These are phyloP conservation scores for Orbilia oligospora DNA, from an alignment of 2,329 filamentous ascomycete species.

Conservation along the genomic window DNA sequence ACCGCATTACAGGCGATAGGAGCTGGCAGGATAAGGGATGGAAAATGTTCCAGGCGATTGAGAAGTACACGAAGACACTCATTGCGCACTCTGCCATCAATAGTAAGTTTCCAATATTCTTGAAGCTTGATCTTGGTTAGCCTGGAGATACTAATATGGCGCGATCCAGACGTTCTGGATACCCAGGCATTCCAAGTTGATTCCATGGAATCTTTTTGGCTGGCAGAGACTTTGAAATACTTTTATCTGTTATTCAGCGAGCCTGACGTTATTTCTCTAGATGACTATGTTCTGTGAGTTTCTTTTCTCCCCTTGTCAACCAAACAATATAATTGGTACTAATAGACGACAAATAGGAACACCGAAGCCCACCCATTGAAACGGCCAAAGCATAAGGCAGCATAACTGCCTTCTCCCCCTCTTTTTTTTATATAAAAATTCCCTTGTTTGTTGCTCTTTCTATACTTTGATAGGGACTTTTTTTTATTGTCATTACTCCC, in stretches of 20 bases:
- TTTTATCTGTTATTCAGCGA: slow-evolving; percentile 86
- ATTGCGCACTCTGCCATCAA: slow-evolving; percentile 79
- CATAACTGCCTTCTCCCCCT: neutral
- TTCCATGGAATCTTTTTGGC: slow-evolving; percentile 90
- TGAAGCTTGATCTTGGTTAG: neutral
- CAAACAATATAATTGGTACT: neutral
- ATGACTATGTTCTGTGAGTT: slow-evolving; percentile 74
- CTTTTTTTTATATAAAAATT: neutral
- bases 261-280: slow-evolving; percentile 76
- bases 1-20: slow-evolving; percentile 85
- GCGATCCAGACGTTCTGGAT: slow-evolving; percentile 27
- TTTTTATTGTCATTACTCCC: neutral
- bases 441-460: neutral
- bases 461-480: neutral
- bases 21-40: slow-evolving; percentile 85
- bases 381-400: slow-evolving; percentile 65
- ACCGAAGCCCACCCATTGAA: slow-evolving; percentile 75
- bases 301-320: neutral
- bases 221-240: slow-evolving; percentile 92
- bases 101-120: slow-evolving; percentile 63
- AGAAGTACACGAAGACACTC: slow-evolving; percentile 76
- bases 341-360: slow-evolving; percentile 66
- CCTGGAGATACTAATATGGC: neutral
- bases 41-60: slow-evolving; percentile 84
- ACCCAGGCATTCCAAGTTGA: slow-evolving; percentile 68